Percentiles rank a stretch among this genome's conserved stretches.
phyloP scores from a whole-genome alignment of 352 stramenopile species.

The Globisporangium nunn region DNA sequence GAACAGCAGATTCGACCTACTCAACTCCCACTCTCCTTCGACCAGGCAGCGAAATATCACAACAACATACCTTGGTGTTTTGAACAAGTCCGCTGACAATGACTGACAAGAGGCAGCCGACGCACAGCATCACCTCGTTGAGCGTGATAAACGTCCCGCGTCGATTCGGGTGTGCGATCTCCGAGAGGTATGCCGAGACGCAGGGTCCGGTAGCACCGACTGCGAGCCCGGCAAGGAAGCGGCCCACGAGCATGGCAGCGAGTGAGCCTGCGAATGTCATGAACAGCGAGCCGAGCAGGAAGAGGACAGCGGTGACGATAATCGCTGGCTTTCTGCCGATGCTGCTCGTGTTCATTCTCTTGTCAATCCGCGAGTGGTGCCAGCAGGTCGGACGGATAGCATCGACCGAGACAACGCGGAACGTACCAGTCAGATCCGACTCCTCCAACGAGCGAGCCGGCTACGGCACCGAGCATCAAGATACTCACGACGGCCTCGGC shows the following conservation, averaged over 20 bases:
- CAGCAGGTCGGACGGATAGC: too few species aligned
- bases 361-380: not conserved
- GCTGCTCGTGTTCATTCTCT: conserved; percentile 9
- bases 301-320: conserved; percentile 50
- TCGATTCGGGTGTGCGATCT: conserved; percentile 50
- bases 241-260: conserved; percentile 41
- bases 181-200: conserved; percentile 59
- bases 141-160: conserved; percentile 52
- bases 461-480: conserved; percentile 59
- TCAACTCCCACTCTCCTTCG: not conserved
- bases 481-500: conserved; percentile 58
- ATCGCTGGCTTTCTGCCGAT: conserved; percentile 60
- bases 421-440: conserved; percentile 44
- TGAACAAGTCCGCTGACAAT: conserved; percentile 37
- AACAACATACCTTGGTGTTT: conserved; percentile 17
- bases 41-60: not conserved
- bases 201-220: conserved; percentile 60
- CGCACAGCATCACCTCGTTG: conserved; percentile 70
- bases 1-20: not conserved
- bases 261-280: conserved; percentile 60
- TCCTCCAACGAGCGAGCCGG: conserved; percentile 49
- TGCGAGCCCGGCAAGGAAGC: conserved; percentile 55
- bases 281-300: conserved; percentile 47
- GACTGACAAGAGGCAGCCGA: conserved; percentile 62
- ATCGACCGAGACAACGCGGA: not conserved